Evolutionary conservation across 495 filamentous ascomycete genomes (phyloP).

Genomic region (Haplographium delicatum): DNA sequence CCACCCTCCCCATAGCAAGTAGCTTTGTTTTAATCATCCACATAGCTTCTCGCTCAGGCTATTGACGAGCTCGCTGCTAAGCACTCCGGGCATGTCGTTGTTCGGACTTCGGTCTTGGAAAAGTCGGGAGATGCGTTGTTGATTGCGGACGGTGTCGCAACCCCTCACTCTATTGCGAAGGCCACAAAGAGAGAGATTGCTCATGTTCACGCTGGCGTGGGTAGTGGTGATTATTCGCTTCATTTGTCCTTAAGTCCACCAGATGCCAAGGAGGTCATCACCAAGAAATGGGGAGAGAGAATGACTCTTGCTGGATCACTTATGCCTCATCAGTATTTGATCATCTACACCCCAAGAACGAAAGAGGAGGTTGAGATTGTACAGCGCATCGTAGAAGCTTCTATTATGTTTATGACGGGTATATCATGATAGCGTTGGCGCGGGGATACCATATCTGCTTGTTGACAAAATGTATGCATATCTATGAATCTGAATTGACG

Average conservation of each 20-base stretch:
- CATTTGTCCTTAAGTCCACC: slow-evolving; percentile 16
- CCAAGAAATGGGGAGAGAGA: slow-evolving; percentile 20
- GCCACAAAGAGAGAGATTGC: slow-evolving; percentile 17
- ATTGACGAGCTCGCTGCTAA: slow-evolving; percentile 13
- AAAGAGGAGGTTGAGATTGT: slow-evolving; percentile 17
- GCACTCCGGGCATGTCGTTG: slow-evolving; percentile 8
- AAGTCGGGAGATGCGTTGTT: slow-evolving; percentile 18
- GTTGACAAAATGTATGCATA: too few relatives aligned
- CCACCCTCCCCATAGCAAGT: too few relatives aligned
- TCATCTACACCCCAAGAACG: slow-evolving; percentile 22
- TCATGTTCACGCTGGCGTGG: slow-evolving; percentile 12
- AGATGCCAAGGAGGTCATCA: slow-evolving; percentile 22
- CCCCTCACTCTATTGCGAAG: slow-evolving; percentile 15
- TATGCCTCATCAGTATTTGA: slow-evolving; percentile 19
- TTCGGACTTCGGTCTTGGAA: slow-evolving; percentile 16
- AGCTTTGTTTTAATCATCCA: not conserved
- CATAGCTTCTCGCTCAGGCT: slow-evolving; percentile 8
- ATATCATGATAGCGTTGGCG: too few relatives aligned
- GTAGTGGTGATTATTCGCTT: slow-evolving; percentile 11
- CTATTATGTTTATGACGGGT: slow-evolving; percentile 20
- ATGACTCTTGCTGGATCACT: slow-evolving; percentile 15
- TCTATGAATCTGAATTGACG: too few relatives aligned
- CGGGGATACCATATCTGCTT: too few relatives aligned
- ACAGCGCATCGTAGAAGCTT: slow-evolving; percentile 17
- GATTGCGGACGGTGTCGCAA: slow-evolving; percentile 9